phyloP scores from a whole-genome alignment of 345 rosid genomes.

The Moricandia arvensis region DNA sequence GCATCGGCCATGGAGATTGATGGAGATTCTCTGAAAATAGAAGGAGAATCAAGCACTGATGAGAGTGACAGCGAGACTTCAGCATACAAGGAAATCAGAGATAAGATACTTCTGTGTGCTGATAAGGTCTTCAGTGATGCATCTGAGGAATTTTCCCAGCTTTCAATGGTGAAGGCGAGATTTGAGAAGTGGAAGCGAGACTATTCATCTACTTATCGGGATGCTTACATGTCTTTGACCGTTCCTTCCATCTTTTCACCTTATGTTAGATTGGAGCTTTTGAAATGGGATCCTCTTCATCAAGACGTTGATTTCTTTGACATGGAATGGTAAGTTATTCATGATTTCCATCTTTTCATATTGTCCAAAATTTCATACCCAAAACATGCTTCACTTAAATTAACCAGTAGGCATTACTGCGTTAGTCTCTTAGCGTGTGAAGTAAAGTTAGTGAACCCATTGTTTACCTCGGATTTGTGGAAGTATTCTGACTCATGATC shows the following conservation, averaged over 20 bases:
- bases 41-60: conserved; percentile 97
- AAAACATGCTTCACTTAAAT: neutral
- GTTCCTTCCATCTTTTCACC: conserved; percentile 90
- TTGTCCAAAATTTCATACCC: conserved; percentile 8
- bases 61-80: conserved; percentile 88
- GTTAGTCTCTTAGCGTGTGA: neutral
- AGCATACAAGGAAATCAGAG: conserved; percentile 73
- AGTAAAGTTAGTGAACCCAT: neutral
- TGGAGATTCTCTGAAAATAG: conserved; percentile 56
- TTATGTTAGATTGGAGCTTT: conserved; percentile 85
- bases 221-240: conserved; percentile 89
- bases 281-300: conserved; percentile 92
- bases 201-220: conserved; percentile 69
- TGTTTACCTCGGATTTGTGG: conserved; percentile 3
- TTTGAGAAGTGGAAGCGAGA: conserved; percentile 87
- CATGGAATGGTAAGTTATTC: conserved; percentile 73
- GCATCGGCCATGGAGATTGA: conserved; percentile 69
- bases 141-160: conserved; percentile 86
- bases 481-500: conserved; percentile 21
- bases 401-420: neutral
- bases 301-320: conserved; percentile 65
- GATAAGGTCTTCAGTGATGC: conserved; percentile 86
- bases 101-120: conserved; percentile 64
- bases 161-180: conserved; percentile 70
- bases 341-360: neutral